Percentiles rank a stretch among this genome's conserved stretches.
phyloP scores from a whole-genome alignment of 2,329 filamentous ascomycete species.

The Monilinia fructicola region DNA sequence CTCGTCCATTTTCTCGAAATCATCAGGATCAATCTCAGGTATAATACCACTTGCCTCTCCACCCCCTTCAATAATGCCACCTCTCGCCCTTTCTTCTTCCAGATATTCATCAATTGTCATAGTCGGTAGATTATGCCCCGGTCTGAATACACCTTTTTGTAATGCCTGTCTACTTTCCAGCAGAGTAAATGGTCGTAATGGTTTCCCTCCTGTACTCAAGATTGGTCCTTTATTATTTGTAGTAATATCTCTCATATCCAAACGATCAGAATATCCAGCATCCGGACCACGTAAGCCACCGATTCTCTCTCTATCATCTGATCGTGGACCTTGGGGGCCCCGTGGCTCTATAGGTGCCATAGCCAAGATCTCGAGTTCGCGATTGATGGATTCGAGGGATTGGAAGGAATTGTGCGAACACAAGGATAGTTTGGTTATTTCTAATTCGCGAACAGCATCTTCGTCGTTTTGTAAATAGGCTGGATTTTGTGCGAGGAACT shows the following conservation, averaged over 20 bases:
- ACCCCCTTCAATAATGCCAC: constrained; percentile 88
- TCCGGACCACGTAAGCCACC: constrained; percentile 37
- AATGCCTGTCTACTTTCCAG: constrained; percentile 74
- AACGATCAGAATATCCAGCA: constrained; percentile 66
- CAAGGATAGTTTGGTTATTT: constrained; percentile 73
- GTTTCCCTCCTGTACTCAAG: constrained; percentile 75
- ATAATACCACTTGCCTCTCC: constrained; percentile 69
- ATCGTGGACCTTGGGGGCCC: constrained; percentile 46
- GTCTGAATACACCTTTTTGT: constrained; percentile 77
- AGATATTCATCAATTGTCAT: constrained; percentile 99
- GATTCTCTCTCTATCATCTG: constrained; percentile 49
- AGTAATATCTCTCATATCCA: constrained; percentile 64
- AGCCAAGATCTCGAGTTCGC: constrained; percentile 80
- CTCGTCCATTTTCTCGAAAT: constrained; percentile 80
- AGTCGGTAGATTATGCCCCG: constrained; percentile 90
- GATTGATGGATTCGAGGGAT: constrained; percentile 79
- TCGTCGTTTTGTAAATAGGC: constrained; percentile 72
- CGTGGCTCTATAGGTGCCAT: constrained; percentile 60
- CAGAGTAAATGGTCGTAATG: constrained; percentile 86
- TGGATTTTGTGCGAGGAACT: constrained; percentile 61
- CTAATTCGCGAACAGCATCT: constrained; percentile 73
- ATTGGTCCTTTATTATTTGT: constrained; percentile 63
- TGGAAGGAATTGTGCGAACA: constrained; percentile 80
- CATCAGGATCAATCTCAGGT: constrained; percentile 82
- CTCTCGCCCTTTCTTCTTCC: constrained; percentile 80